phyloP scores from a whole-genome alignment of 2,329 filamentous ascomycete genomes.

The Rasamsonia emersonii region DNA sequence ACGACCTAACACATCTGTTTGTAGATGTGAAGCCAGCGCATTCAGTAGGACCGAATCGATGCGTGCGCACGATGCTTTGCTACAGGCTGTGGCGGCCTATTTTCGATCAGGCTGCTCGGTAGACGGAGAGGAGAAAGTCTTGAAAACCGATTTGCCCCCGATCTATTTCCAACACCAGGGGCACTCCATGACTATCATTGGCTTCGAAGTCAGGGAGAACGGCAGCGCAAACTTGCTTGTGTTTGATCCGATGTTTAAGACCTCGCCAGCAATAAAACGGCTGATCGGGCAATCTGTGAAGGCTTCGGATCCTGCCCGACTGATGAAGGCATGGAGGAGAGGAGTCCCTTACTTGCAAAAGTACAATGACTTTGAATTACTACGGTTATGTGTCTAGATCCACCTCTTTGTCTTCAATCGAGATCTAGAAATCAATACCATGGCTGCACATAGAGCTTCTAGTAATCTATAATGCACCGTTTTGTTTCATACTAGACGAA shows the following conservation, averaged over 20 bases:
- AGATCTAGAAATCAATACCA: too few species aligned
- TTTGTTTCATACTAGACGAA: too few species aligned
- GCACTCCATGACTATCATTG: conserved; percentile 85
- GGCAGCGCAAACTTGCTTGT: conserved; percentile 65
- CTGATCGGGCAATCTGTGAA: conserved; percentile 41
- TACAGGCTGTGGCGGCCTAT: conserved; percentile 68
- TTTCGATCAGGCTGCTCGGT: conserved; percentile 50
- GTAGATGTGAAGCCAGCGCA: conserved; percentile 52
- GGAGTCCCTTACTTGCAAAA: conserved; percentile 58
- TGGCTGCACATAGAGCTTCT: too few species aligned
- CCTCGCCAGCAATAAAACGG: conserved; percentile 54
- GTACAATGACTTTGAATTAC: conserved; percentile 75
- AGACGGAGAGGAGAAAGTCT: conserved; percentile 52
- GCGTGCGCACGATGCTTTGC: conserved; percentile 42
- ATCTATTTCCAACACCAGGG: conserved; percentile 81
- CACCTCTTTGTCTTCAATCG: too few species aligned
- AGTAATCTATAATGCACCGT: too few species aligned
- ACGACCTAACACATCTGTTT: background rate
- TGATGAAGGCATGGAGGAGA: conserved; percentile 67
- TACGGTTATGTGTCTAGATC: too few species aligned
- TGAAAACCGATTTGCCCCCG: conserved; percentile 64
- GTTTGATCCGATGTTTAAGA: conserved; percentile 78
- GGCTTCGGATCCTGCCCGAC: conserved; percentile 40
- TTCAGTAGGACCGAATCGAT: conserved; percentile 42
- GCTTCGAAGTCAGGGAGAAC: conserved; percentile 61